These are phyloP conservation scores for Dictyostelium firmibasis DNA, from an alignment of 78 protist genomes.

Conservation along the genomic window DNA sequence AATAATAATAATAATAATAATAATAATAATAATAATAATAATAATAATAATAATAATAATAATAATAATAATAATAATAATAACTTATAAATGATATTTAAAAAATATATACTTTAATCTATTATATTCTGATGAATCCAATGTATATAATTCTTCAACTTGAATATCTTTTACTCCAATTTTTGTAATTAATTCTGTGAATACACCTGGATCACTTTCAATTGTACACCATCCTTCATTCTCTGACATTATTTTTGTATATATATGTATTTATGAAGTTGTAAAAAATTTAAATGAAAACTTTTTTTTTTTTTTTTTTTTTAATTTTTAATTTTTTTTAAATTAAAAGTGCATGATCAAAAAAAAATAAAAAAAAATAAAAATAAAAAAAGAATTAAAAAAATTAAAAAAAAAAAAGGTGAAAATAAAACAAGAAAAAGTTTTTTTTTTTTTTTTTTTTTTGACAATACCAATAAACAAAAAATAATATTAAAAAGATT, in stretches of 20 bases:
- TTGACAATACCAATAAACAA: background rate
- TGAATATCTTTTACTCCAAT: constrained; percentile 96
- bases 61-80: background rate
- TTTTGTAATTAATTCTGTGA: constrained; percentile 93
- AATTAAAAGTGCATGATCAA: background rate
- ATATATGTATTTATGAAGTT: background rate
- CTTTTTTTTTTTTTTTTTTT: background rate
- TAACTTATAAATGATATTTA: no score
- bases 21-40: background rate
- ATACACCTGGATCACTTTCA: constrained; percentile 94
- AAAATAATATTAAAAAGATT: no score
- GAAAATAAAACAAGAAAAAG: background rate
- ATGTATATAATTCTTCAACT: constrained; percentile 94
- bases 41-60: background rate
- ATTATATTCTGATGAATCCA: constrained; percentile 87
- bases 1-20: background rate
- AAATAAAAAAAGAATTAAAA: background rate
- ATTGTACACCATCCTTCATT: constrained; percentile 86
- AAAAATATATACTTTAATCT: constrained; percentile 33
- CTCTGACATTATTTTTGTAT: constrained; percentile 9
- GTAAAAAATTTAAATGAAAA: no score
- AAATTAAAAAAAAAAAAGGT: background rate
- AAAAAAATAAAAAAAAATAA: constrained; percentile 1
- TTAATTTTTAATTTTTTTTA: background rate
- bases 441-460: background rate